These are phyloP conservation scores for Lumnitzera racemosa DNA, from an alignment of 345 rosid genomes.

Conservation along the genomic window DNA sequence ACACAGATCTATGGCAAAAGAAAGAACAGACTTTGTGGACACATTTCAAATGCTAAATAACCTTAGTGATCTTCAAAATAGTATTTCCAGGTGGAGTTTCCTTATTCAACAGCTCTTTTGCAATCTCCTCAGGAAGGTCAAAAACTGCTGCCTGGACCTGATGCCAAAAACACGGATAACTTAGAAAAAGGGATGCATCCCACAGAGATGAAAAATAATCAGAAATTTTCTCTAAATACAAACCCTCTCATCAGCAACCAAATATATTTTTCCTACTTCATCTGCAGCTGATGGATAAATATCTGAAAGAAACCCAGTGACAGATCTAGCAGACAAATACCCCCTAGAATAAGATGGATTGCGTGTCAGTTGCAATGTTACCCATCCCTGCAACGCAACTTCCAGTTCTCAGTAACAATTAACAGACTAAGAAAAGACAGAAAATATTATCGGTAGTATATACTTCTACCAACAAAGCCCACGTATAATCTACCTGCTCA, in stretches of 20 bases:
- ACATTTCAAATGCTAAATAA: constrained; percentile 2
- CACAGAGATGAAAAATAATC: background rate
- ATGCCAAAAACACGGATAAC: constrained; percentile 12
- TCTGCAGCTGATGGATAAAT: constrained; percentile 81
- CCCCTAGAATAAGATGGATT: constrained; percentile 64
- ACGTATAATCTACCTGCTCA: constrained; percentile 50
- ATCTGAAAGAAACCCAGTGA: constrained; percentile 87
- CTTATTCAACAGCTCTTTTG: constrained; percentile 62
- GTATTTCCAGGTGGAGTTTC: constrained; percentile 77
- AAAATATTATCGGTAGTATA: too few species aligned
- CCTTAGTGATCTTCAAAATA: constrained; percentile 71
- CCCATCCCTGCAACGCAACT: constrained; percentile 63
- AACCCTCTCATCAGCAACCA: constrained; percentile 88
- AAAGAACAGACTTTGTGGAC: background rate
- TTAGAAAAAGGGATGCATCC: background rate
- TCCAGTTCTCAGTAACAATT: too few species aligned
- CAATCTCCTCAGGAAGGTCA: constrained; percentile 93
- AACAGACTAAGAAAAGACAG: background rate
- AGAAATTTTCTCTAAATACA: constrained; percentile 9
- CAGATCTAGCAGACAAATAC: constrained; percentile 76
- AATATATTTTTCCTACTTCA: constrained; percentile 77
- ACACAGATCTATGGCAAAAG: background rate
- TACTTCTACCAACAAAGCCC: too few species aligned
- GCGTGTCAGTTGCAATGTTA: constrained; percentile 74
- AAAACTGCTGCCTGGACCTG: constrained; percentile 97